A percentile compares a stretch with the other conserved stretches of the same genome.
These are phyloP conservation scores for Discostella pseudostelligera DNA, from an alignment of 108 stramenopile genomes.

Conservation along the genomic window DNA sequence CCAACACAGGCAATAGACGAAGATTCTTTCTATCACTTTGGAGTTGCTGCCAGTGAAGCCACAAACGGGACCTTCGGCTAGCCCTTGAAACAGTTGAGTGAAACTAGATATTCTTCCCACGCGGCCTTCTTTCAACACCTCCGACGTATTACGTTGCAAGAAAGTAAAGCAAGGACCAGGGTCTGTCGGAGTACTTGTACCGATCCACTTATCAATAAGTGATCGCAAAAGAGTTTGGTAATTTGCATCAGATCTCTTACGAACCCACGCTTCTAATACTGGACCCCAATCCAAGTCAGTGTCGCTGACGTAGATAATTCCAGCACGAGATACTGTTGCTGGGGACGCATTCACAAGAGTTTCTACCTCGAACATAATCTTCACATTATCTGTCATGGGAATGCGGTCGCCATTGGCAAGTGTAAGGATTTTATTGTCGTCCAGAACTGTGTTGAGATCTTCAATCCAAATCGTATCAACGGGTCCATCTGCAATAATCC, in stretches of 20 bases:
- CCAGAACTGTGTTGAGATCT: constrained; percentile 90
- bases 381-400: constrained; percentile 92
- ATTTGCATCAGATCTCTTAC: constrained; percentile 57
- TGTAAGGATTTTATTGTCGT: constrained; percentile 90
- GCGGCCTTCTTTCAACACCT: constrained; percentile 80
- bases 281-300: constrained; percentile 89
- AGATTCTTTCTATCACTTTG: constrained; percentile 64
- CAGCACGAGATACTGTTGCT: constrained; percentile 92
- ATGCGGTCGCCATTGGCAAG: constrained; percentile 92
- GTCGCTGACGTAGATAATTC: constrained; percentile 91
- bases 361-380: constrained; percentile 89
- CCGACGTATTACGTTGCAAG: constrained; percentile 60
- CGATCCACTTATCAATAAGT: constrained; percentile 76
- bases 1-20: constrained; percentile 86
- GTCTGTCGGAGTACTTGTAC: constrained; percentile 62
- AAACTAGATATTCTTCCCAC: constrained; percentile 77
- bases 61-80: constrained; percentile 54
- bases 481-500: constrained; percentile 93
- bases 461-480: constrained; percentile 96
- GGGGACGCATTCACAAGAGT: constrained; percentile 90
- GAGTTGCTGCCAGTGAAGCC: constrained; percentile 29
- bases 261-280: constrained; percentile 84
- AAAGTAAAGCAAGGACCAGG: constrained; percentile 79
- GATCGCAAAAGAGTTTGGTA: constrained; percentile 56
- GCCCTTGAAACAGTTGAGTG: constrained; percentile 72